A percentile compares a stretch with the other conserved stretches of the same genome.
Conservation (phyloP, 2,329 filamentous ascomycete species). For the Penicillium paneum region DNA sequence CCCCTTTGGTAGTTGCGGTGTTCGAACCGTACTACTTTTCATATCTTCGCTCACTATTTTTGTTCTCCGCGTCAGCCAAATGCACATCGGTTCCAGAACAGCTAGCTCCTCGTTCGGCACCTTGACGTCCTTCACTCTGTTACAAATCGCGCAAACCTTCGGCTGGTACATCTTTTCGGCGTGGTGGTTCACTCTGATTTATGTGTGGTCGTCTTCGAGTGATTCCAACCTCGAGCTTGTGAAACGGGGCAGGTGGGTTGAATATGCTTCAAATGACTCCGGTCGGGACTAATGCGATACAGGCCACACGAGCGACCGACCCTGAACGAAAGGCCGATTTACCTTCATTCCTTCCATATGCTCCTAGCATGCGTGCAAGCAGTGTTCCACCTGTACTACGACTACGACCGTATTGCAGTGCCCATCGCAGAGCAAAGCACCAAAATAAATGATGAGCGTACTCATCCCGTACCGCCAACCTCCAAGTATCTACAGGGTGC, state of each 20-base stretch:
- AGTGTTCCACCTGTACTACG: slow-evolving; percentile 64
- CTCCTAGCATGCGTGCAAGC: slow-evolving; percentile 69
- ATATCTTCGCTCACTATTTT: slow-evolving; percentile 72
- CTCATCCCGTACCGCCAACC: slow-evolving; percentile 38
- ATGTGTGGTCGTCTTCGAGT: slow-evolving; percentile 66
- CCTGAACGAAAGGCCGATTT: slow-evolving; percentile 83
- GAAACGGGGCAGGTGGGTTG: slow-evolving; percentile 61
- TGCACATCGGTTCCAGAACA: slow-evolving; percentile 71
- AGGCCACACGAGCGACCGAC: slow-evolving; percentile 63
- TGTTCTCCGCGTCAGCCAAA: slow-evolving; percentile 78
- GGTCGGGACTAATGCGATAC: slow-evolving; percentile 8
- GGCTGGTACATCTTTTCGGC: slow-evolving; percentile 76
- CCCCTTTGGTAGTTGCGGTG: slow-evolving; percentile 69
- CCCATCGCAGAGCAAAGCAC: slow-evolving; percentile 41
- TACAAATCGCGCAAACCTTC: slow-evolving; percentile 65
- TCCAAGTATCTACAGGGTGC: slow-evolving; percentile 38
- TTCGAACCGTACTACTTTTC: slow-evolving; percentile 74
- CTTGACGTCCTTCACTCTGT: slow-evolving; percentile 56
- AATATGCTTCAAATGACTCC: background rate
- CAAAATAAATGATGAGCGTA: slow-evolving; percentile 34
- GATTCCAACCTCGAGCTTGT: slow-evolving; percentile 68
- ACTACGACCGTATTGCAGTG: slow-evolving; percentile 67
- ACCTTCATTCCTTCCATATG: slow-evolving; percentile 68
- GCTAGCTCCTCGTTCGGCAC: slow-evolving; percentile 66
- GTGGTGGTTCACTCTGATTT: slow-evolving; percentile 75